phyloP scores from a whole-genome alignment of 805 yeast genomes.

The Wickerhamiella alocasiicola region DNA sequence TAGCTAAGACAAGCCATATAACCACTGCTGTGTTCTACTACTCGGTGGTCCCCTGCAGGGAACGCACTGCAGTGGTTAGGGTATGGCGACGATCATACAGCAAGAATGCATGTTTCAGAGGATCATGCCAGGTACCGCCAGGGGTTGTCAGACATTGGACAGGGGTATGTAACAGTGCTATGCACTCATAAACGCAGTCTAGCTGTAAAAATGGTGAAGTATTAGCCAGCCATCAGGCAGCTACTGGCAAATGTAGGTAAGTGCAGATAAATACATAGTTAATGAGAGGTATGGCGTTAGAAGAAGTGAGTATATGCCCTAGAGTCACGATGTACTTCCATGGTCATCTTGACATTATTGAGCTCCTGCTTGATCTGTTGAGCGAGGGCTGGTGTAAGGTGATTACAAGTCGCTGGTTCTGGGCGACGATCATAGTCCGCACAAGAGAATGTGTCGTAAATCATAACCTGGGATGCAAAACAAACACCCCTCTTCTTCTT shows the following conservation, averaged over 20 bases:
- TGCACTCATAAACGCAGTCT: too few relatives aligned
- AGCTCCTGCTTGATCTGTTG: slow-evolving; percentile 77
- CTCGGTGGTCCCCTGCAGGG: too few relatives aligned
- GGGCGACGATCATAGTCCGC: slow-evolving; percentile 88
- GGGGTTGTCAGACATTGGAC: too few relatives aligned
- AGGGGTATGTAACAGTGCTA: too few relatives aligned
- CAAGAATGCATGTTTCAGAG: too few relatives aligned
- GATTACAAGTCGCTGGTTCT: slow-evolving; percentile 84
- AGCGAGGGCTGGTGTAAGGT: slow-evolving; percentile 74
- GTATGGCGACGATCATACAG: too few relatives aligned
- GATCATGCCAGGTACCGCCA: too few relatives aligned
- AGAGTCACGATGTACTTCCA: slow-evolving; percentile 75
- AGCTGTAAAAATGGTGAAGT: too few relatives aligned
- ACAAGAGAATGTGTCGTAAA: slow-evolving; percentile 73
- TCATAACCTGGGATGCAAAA: slow-evolving; percentile 69
- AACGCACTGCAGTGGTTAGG: too few relatives aligned
- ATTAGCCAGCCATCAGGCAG: too few relatives aligned
- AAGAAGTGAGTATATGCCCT: slow-evolving; percentile 75
- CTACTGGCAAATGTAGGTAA: not conserved
- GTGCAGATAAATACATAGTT: not conserved
- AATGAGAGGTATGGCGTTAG: slow-evolving; percentile 23
- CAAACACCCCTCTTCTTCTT: slow-evolving; percentile 7
- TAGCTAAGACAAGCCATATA: too few relatives aligned
- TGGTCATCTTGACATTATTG: slow-evolving; percentile 61
- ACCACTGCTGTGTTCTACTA: too few relatives aligned